Evolutionary conservation across 768 basidiomycete genomes (phyloP).

Genomic region (Rhizopogon sp.): DNA sequence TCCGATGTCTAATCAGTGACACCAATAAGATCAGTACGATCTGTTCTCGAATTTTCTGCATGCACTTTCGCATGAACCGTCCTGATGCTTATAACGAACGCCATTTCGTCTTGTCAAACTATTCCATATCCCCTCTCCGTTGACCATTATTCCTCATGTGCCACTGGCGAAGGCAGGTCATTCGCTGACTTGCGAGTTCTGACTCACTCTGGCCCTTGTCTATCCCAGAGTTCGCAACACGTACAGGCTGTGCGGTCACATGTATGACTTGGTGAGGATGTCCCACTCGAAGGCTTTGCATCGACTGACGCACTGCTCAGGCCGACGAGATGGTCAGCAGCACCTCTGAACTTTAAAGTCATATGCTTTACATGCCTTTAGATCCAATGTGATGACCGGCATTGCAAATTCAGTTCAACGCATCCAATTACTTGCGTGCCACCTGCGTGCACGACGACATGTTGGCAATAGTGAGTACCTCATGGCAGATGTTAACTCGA

Average conservation of each 20-base stretch:
- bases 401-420: slow-evolving; percentile 66
- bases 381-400: slow-evolving; percentile 61
- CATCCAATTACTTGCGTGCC: slow-evolving; percentile 57
- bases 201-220: slow-evolving; percentile 7
- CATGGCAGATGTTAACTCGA: slow-evolving; percentile 6
- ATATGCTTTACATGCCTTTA: slow-evolving; percentile 25
- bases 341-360: slow-evolving; percentile 8
- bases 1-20: slow-evolving; percentile 20
- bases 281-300: neutral
- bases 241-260: slow-evolving; percentile 55
- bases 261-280: slow-evolving; percentile 43
- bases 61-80: slow-evolving; percentile 4
- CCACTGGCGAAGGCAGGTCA: slow-evolving; percentile 60
- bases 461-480: slow-evolving; percentile 72
- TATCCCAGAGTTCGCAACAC: slow-evolving; percentile 54
- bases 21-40: slow-evolving; percentile 19
- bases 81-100: slow-evolving; percentile 21
- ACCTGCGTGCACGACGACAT: slow-evolving; percentile 52
- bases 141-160: slow-evolving; percentile 47
- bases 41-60: slow-evolving; percentile 13
- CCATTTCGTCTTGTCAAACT: neutral
- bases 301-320: slow-evolving; percentile 28
- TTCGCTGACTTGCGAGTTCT: slow-evolving; percentile 10
- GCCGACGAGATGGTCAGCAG: slow-evolving; percentile 53
- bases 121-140: slow-evolving; percentile 12